Evolutionary conservation across 192 early-diverging fungal species (phyloP).

Genomic region (Coemansia sp.): DNA sequence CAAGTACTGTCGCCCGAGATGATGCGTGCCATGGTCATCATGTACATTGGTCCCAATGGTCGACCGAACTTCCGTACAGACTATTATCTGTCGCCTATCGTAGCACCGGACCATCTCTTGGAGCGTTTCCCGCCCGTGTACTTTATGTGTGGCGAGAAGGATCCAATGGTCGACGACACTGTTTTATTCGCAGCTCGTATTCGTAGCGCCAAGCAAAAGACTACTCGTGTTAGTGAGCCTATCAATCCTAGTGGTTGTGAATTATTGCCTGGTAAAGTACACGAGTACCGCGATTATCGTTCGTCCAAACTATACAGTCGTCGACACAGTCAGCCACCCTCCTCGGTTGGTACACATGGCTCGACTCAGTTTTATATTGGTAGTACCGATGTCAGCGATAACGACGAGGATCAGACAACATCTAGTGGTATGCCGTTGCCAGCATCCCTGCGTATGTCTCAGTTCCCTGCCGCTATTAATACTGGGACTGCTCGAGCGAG

Average conservation of each 20-base stretch:
- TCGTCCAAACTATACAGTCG: constrained; percentile 27
- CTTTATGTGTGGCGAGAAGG: constrained; percentile 93
- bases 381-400: constrained; percentile 51
- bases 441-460: constrained; percentile 36
- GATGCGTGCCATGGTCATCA: constrained; percentile 70
- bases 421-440: constrained; percentile 9
- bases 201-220: constrained; percentile 74
- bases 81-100: constrained; percentile 84
- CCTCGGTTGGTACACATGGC: neutral
- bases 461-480: neutral
- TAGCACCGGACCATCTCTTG: constrained; percentile 83
- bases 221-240: neutral
- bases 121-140: constrained; percentile 90
- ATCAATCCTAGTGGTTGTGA: neutral
- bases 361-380: constrained; percentile 40
- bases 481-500: neutral
- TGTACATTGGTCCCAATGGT: constrained; percentile 86
- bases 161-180: constrained; percentile 97
- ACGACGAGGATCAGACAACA: constrained; percentile 22
- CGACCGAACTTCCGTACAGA: constrained; percentile 76
- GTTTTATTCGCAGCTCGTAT: constrained; percentile 88
- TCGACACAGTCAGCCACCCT: constrained; percentile 33
- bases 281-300: constrained; percentile 29
- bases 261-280: neutral
- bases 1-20: constrained; percentile 79